Percentiles rank a stretch among this genome's conserved stretches.
phyloP scores from a whole-genome alignment of 2,329 filamentous ascomycete genomes.

The Zalaria obscura region DNA sequence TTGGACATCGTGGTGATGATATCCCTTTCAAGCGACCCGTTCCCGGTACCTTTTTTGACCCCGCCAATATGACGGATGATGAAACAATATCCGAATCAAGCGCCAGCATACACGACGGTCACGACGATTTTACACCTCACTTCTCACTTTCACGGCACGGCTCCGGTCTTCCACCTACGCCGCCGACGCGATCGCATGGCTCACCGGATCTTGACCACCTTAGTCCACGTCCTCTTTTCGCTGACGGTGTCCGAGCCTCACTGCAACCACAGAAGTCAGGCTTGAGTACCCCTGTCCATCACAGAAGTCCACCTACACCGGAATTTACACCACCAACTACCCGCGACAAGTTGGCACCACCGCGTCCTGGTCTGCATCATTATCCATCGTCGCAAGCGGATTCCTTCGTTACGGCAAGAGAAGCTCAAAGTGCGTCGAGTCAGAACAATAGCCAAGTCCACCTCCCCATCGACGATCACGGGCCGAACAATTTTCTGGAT shows the following conservation, averaged over 20 bases:
- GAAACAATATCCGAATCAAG: neutral
- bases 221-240: conserved; percentile 14
- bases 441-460: conserved; percentile 1
- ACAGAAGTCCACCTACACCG: conserved; percentile 20
- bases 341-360: conserved; percentile 7
- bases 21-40: neutral
- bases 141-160: conserved; percentile 8
- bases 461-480: neutral
- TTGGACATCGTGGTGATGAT: conserved; percentile 1
- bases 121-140: neutral
- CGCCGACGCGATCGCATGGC: conserved; percentile 24
- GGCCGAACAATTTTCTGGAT: conserved; percentile 1
- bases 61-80: neutral
- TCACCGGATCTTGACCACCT: conserved; percentile 12
- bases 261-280: conserved; percentile 24
- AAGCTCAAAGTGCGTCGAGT: conserved; percentile 22
- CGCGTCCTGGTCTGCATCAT: conserved; percentile 10
- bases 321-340: conserved; percentile 19
- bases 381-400: conserved; percentile 28
- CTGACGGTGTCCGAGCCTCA: conserved; percentile 24
- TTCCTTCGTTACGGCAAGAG: conserved; percentile 31
- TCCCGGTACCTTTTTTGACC: neutral
- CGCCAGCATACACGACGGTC: conserved; percentile 4
- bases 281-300: conserved; percentile 26
- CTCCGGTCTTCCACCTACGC: conserved; percentile 29